Base-by-base conservation (phyloP, 495 filamentous ascomycete species). In the Tuber melanosporum region DNA sequence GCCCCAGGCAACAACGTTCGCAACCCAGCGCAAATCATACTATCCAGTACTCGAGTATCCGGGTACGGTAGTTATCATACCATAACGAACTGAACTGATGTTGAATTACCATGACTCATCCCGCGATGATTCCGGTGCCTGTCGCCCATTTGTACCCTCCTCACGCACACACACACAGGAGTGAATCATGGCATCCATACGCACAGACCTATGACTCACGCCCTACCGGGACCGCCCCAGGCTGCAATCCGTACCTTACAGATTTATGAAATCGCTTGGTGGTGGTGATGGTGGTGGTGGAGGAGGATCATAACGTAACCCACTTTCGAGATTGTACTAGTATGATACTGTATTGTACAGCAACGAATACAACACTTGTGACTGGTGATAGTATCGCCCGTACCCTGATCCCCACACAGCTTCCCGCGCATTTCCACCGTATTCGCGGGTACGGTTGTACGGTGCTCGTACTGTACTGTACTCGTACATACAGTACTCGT, bases 211-310 rank as follows among this genome's bases (percentile, higher is more conserved):
- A n/a, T 57, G 49, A 57, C 49, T 57, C 49, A 57, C 49, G 49
- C 49, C 49, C 22, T n/a, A 12, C 22, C 49, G 22, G 9, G 10
- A 46, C 45, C 45, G 45, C 45, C 49, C 49, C 49, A 57, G 49
- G 22, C 49, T 57, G 49, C 49, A n/a, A 57, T n/a, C 49, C 49
- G 49, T 57, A 57, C 49, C 49, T 57, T 57, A 57, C 49, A 57
- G 49, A 26, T 57, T 52, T 12, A 26, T 26, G 49, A n/a, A 57
- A 57, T 57, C 49, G 20, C 49, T 57, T 57, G 49, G 49, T 57
- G 20, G 47, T 49, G 42, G 42, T 43, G 42, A 5, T 43, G 42
- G 42, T 52, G 49, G 49, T 52, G 22, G 49, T 0, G 20, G 49
- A 52, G 32, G 39, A 41, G 39, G 2, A 41, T 41, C 39, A 41